Evolutionary conservation across 2,329 filamentous ascomycete genomes (phyloP).

Genomic region (Calonectria pteridis): DNA sequence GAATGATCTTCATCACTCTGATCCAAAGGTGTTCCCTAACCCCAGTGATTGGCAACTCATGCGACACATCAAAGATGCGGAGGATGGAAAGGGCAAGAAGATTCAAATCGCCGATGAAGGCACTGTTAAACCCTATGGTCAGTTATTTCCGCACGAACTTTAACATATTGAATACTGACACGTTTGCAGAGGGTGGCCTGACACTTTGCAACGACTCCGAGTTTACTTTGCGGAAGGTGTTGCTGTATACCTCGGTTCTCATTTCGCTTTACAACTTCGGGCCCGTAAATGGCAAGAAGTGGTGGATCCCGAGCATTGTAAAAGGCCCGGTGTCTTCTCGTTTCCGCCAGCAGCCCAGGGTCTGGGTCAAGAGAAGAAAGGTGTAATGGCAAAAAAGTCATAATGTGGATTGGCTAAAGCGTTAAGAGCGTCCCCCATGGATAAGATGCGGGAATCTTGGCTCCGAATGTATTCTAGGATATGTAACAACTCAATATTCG

Average conservation of each 20-base stretch:
- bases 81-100: conserved; percentile 42
- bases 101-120: conserved; percentile 38
- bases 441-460: background rate
- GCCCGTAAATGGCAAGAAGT: conserved; percentile 44
- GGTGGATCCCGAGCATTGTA: conserved; percentile 41
- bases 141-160: conserved; percentile 24
- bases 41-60: conserved; percentile 51
- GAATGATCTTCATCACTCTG: conserved; percentile 51
- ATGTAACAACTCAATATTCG: background rate
- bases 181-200: conserved; percentile 45
- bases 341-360: conserved; percentile 44
- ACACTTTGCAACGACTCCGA: conserved; percentile 50
- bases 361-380: conserved; percentile 50
- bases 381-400: background rate
- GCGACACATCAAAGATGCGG: conserved; percentile 47
- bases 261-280: conserved; percentile 53
- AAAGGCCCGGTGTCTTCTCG: conserved; percentile 45
- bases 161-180: conserved; percentile 12
- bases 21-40: conserved; percentile 49
- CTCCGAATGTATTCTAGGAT: background rate
- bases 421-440: background rate
- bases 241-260: conserved; percentile 51
- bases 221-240: conserved; percentile 50
- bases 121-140: conserved; percentile 50
- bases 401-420: background rate